Evolutionary conservation across 129 eudicot species (phyloP).

Genomic region (Calendula officinalis): DNA sequence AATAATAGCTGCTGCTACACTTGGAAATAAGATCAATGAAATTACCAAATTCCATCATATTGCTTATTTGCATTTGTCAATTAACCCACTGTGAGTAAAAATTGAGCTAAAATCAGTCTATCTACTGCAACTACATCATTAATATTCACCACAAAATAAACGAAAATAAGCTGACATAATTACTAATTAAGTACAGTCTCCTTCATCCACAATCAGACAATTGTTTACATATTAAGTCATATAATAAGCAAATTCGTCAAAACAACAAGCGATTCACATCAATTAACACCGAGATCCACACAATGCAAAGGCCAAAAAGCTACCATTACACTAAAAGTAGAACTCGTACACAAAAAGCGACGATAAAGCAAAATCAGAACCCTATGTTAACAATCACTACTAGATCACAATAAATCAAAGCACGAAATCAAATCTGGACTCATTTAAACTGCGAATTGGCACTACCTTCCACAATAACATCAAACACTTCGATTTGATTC

Average conservation of each 20-base stretch:
- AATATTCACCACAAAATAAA: background rate
- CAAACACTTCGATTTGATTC: constrained; percentile 1
- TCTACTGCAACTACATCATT: constrained; percentile 9
- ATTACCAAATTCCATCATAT: constrained; percentile 2
- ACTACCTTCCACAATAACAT: constrained; percentile 3
- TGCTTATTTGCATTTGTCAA: constrained; percentile 7
- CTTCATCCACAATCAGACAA: constrained; percentile 5
- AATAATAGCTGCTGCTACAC: background rate
- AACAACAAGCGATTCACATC: constrained; percentile 10
- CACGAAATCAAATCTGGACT: constrained; percentile 15
- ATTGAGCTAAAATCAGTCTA: constrained; percentile 4
- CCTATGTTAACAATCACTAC: background rate
- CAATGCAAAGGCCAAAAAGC: constrained; percentile 23
- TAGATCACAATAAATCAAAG: constrained; percentile 12
- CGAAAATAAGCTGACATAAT: background rate
- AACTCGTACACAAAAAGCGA: constrained; percentile 1
- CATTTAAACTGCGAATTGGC: background rate
- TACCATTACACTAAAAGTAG: constrained; percentile 7
- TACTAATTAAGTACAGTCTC: background rate
- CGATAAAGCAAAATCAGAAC: constrained; percentile 10
- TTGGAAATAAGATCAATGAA: constrained; percentile 6
- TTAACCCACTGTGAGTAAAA: background rate
- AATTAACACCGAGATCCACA: constrained; percentile 27
- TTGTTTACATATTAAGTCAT: background rate
- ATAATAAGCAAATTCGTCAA: constrained; percentile 1